These are phyloP conservation scores for Cornus suecica DNA, from an alignment of 148 eudicot genomes.

Conservation along the genomic window DNA sequence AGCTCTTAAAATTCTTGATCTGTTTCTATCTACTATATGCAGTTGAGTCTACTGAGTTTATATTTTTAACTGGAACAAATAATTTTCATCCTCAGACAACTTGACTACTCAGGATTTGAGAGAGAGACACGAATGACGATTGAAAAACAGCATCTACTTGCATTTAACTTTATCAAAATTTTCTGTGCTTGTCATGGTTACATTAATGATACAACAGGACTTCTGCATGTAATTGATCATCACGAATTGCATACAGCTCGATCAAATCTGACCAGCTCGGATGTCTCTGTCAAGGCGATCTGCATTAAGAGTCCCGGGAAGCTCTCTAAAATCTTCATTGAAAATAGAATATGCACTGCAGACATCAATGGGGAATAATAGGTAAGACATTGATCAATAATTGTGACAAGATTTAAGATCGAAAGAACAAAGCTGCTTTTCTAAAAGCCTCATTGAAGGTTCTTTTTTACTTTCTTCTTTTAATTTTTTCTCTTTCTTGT, in stretches of 20 bases:
- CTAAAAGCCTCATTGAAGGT: no score
- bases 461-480: no score
- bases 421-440: no score
- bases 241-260: neutral
- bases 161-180: neutral
- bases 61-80: no score
- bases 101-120: no score
- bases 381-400: neutral
- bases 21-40: no score
- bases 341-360: constrained; percentile 95
- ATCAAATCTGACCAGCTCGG: constrained; percentile 83
- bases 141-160: neutral
- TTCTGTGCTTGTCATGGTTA: neutral
- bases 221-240: neutral
- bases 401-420: no score
- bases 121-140: no score
- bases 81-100: no score
- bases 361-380: neutral
- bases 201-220: constrained; percentile 5
- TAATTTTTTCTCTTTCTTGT: no score
- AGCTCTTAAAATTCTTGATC: no score
- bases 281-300: constrained; percentile 91
- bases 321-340: constrained; percentile 93
- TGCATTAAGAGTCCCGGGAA: constrained; percentile 93
- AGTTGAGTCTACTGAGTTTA: no score